Evolutionary conservation across 495 filamentous ascomycete genomes (phyloP).

Genomic region (Penicillium waksmanii): DNA sequence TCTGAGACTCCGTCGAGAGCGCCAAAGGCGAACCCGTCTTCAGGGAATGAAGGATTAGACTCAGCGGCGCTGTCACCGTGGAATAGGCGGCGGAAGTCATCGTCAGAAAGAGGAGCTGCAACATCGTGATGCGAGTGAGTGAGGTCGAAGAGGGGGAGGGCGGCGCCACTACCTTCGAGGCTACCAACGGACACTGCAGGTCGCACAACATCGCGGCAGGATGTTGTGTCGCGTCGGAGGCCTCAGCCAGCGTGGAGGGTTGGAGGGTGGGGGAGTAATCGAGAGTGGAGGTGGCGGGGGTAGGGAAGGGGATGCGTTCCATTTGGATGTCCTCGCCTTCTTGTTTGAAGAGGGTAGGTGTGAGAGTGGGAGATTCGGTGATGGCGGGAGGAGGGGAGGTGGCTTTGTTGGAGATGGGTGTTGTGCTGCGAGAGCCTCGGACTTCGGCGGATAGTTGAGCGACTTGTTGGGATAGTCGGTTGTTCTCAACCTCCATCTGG

Average conservation of each 20-base stretch:
- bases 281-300: conserved; percentile 47
- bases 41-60: conserved; percentile 75
- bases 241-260: conserved; percentile 62
- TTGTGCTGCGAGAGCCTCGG: conserved; percentile 50
- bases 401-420: conserved; percentile 35
- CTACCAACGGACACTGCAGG: conserved; percentile 98
- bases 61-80: conserved; percentile 69
- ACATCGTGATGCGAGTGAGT: conserved; percentile 46
- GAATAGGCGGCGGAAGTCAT: conserved; percentile 71
- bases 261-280: conserved; percentile 55
- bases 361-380: conserved; percentile 50
- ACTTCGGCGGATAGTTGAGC: conserved; percentile 64
- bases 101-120: conserved; percentile 64
- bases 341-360: conserved; percentile 58
- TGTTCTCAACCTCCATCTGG: conserved; percentile 67
- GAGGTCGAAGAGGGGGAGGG: conserved; percentile 59
- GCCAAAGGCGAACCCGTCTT: conserved; percentile 75
- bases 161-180: conserved; percentile 59
- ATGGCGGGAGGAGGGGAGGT: conserved; percentile 34
- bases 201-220: conserved; percentile 99
- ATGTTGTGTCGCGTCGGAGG: conserved; percentile 98
- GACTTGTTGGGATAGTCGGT: conserved; percentile 66
- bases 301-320: conserved; percentile 54
- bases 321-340: conserved; percentile 55
- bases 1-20: conserved; percentile 54